A percentile compares a stretch with the other conserved stretches of the same genome.
Conservation (phyloP, 495 filamentous ascomycete genomes). For the Rostrohypoxylon terebratum region DNA sequence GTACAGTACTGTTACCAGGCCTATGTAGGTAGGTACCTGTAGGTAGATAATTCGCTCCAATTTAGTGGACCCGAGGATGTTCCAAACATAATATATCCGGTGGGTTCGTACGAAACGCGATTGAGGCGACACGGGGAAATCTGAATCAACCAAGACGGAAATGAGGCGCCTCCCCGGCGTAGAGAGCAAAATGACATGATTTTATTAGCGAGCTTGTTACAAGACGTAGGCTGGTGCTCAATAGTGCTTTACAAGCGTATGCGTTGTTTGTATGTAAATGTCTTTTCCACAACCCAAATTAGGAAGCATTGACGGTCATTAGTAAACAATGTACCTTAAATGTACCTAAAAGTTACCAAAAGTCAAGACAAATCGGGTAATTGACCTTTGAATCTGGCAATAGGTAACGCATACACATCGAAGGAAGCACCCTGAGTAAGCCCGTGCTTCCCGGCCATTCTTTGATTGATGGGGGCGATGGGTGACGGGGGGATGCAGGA, state of each 20-base stretch:
- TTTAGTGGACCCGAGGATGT: constrained; percentile 30
- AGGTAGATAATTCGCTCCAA: not conserved
- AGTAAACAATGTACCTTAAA: constrained; percentile 6
- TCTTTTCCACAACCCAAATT: constrained; percentile 5
- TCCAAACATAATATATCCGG: constrained; percentile 29
- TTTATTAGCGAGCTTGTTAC: constrained; percentile 18
- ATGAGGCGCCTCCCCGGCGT: constrained; percentile 24
- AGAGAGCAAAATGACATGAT: constrained; percentile 35
- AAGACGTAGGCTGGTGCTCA: constrained; percentile 1
- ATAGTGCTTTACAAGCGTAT: not conserved
- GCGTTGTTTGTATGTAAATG: not conserved
- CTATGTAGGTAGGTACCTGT: not conserved
- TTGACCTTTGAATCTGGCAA: constrained; percentile 6
- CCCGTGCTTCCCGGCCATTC: constrained; percentile 40
- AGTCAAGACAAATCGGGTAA: constrained; percentile 11
- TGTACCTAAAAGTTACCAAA: not conserved
- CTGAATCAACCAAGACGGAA: constrained; percentile 43
- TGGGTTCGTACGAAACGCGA: constrained; percentile 41
- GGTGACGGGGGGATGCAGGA: constrained; percentile 29
- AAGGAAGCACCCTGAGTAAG: constrained; percentile 38
- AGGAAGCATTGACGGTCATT: not conserved
- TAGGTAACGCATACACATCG: not conserved
- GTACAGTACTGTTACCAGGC: not conserved
- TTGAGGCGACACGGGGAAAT: constrained; percentile 38
- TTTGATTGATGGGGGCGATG: constrained; percentile 39